Conservation (phyloP, 2,329 filamentous ascomycete species). For the Incumbomyces lentus region DNA sequence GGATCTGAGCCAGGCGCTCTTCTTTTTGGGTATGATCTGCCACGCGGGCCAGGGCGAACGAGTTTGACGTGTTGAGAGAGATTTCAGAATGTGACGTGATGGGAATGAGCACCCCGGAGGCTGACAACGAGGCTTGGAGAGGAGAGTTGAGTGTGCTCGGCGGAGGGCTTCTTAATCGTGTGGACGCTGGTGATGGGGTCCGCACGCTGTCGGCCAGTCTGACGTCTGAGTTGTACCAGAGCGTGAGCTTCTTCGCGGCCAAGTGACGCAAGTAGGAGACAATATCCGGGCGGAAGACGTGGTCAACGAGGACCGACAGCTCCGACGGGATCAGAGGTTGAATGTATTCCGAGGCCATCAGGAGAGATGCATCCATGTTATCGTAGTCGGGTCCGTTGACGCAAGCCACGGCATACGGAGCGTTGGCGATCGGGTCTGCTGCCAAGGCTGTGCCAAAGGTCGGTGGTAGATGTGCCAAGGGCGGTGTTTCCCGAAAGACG, state of each 20-base stretch:
- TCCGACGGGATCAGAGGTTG: conserved; percentile 71
- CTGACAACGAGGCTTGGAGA: conserved; percentile 17
- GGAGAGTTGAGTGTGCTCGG: conserved; percentile 23
- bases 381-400: conserved; percentile 61
- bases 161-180: neutral
- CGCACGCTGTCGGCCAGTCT: conserved; percentile 18
- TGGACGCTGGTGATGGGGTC: conserved; percentile 15
- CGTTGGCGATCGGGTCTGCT: neutral
- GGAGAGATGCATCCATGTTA: conserved; percentile 79
- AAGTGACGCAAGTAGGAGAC: conserved; percentile 72
- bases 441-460: neutral
- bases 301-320: conserved; percentile 56
- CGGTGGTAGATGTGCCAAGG: conserved; percentile 14
- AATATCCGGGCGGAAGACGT: conserved; percentile 67
- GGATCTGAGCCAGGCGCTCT: conserved; percentile 55
- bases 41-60: conserved; percentile 52
- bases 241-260: conserved; percentile 69
- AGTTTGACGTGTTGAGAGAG: conserved; percentile 27
- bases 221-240: conserved; percentile 48
- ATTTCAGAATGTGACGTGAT: conserved; percentile 18
- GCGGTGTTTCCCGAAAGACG: conserved; percentile 28
- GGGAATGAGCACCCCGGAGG: conserved; percentile 23
- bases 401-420: conserved; percentile 69
- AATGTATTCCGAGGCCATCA: conserved; percentile 88
- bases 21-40: conserved; percentile 50